Evolutionary conservation across 163 green algal species (phyloP), one percentile per base, ranked within the genome.

Genomic region (Prototheca cutis): DNA sequence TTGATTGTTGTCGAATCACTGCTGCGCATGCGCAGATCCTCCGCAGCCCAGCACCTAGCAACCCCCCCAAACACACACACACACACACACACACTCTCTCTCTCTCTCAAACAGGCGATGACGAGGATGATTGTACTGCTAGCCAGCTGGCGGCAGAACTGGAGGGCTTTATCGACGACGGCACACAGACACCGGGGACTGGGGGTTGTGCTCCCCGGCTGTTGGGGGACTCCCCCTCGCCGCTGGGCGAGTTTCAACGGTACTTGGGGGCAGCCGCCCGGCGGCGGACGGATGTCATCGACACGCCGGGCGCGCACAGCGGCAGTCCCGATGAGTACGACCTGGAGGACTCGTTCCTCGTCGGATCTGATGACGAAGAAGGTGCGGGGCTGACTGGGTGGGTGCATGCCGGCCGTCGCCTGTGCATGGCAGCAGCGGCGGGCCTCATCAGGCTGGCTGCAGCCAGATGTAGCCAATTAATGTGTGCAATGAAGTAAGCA

Each of bases 311-410:
- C 7, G 52, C 52, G 10, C 18, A 40, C 28, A 13, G 45, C 10
- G 29, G 23, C 21, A 40, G 18, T 13, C 30, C 7, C 29, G 52
- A 58, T 13, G 27, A 40, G 29, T 58, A 58, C 29, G 52, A 58
- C 52, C 52, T 42, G 15, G 52, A 58, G 30, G 52, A 58, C 29
- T 58, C 52, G 10, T 58, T 58, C 52, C 25, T 58, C 52, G 52
- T 23, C 7, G 52, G 45, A 29, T 51, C 42, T 21, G 42, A 51
- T 23, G 42, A 51, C n/a, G n/a, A n/a, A n/a, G n/a, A n/a, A n/a
- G n/a, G n/a, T n/a, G n/a, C n/a, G n/a, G n/a, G n/a, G n/a, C n/a
- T n/a, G n/a, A n/a, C n/a, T n/a, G n/a, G n/a, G n/a, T n/a, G n/a
- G n/a, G n/a, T n/a, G n/a, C n/a, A n/a, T n/a, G n/a, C n/a, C n/a